Evolutionary conservation across 345 rosid species (phyloP).

Genomic region (Arabis alpina): DNA sequence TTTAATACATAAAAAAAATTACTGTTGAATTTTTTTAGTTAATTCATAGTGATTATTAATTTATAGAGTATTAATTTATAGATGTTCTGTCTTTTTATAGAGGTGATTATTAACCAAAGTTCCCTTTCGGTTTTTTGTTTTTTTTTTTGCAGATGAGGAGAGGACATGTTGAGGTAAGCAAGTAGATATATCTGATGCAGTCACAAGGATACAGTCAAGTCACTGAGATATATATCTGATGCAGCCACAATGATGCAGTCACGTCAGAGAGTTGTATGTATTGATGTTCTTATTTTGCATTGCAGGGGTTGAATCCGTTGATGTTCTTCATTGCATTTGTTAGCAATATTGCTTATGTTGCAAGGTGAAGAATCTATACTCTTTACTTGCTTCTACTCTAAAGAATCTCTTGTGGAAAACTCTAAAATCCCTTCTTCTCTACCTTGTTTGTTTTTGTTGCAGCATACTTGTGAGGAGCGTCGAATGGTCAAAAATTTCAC

Average conservation of each 20-base stretch:
- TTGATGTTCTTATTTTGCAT: constrained; percentile 18
- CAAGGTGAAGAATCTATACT: constrained; percentile 51
- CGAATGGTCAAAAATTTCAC: constrained; percentile 67
- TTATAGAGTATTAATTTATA: too few species aligned
- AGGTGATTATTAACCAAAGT: constrained; percentile 4
- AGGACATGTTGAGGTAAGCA: constrained; percentile 76
- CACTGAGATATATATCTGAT: too few species aligned
- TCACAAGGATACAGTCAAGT: too few species aligned
- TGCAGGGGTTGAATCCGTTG: constrained; percentile 78
- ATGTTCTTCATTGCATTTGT: constrained; percentile 84
- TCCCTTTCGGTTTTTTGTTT: neutral
- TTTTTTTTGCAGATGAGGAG: constrained; percentile 63
- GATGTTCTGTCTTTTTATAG: neutral
- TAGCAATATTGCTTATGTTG: constrained; percentile 78
- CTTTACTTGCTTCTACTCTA: neutral
- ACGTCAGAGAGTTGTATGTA: constrained; percentile 12
- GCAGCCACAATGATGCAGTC: neutral
- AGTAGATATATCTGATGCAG: neutral
- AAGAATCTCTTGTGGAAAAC: neutral
- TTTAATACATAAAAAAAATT: too few species aligned
- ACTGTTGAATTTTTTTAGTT: too few species aligned
- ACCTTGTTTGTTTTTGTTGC: constrained; percentile 27
- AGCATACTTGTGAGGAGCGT: constrained; percentile 71
- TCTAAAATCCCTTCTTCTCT: neutral
- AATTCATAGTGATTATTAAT: too few species aligned